Conservation (phyloP, 345 rosid species). For the Durio zibethinus region DNA sequence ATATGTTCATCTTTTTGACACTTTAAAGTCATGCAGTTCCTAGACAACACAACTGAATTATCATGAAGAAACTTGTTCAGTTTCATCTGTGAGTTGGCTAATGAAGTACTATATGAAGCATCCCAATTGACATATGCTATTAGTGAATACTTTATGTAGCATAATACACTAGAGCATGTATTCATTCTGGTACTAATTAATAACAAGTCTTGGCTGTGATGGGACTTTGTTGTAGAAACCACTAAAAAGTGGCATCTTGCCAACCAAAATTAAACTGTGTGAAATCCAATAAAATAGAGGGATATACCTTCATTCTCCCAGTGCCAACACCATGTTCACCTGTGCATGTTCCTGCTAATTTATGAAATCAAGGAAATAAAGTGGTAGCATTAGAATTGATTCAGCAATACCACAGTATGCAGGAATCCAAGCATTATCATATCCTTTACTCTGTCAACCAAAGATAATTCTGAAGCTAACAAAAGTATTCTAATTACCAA, state of each 20-base stretch:
- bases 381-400: background rate
- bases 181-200: background rate
- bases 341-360: conserved; percentile 78
- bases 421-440: background rate
- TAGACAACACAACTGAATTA: background rate
- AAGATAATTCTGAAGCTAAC: background rate
- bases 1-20: background rate
- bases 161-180: background rate
- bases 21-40: background rate
- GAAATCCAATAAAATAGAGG: background rate
- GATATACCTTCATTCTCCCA: conserved; percentile 82
- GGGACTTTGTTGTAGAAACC: background rate
- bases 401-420: background rate
- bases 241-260: background rate
- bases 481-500: background rate
- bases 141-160: background rate
- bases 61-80: background rate
- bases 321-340: conserved; percentile 98
- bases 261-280: background rate
- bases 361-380: conserved; percentile 9
- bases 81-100: background rate
- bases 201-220: background rate
- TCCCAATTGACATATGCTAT: background rate
- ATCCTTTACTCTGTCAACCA: background rate
- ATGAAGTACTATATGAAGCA: background rate